Conservation (phyloP, 2,329 filamentous ascomycete genomes). For the Ophioceras dolichostomum region DNA sequence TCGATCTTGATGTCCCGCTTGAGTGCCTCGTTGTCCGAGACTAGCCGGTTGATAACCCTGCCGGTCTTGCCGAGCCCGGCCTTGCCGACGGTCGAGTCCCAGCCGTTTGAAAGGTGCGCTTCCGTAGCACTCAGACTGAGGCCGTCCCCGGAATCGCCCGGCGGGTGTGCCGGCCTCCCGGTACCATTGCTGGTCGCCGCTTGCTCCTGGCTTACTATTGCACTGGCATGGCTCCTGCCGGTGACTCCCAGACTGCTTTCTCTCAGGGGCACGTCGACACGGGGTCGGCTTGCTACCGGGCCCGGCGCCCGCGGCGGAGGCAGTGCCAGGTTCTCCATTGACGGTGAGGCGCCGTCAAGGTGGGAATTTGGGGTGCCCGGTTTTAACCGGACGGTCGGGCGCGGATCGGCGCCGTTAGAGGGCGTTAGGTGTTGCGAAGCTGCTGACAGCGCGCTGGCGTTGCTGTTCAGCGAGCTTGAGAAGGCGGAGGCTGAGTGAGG, state of each 20-base stretch:
- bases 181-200: constrained; percentile 14
- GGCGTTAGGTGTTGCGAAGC: constrained; percentile 20
- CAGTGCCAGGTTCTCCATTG: too few species aligned
- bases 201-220: not conserved
- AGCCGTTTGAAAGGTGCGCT: constrained; percentile 12
- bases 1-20: constrained; percentile 62
- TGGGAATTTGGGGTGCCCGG: constrained; percentile 10
- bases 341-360: constrained; percentile 5
- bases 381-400: constrained; percentile 24
- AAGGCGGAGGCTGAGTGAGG: constrained; percentile 32
- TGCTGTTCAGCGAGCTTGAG: constrained; percentile 44
- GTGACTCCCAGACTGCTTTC: constrained; percentile 9
- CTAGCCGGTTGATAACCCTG: constrained; percentile 68
- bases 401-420: constrained; percentile 13
- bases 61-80: constrained; percentile 63
- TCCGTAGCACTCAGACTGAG: constrained; percentile 16
- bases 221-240: constrained; percentile 1
- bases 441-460: constrained; percentile 33
- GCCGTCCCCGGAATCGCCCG: constrained; percentile 11
- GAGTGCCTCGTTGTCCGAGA: constrained; percentile 67
- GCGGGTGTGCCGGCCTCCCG: constrained; percentile 8
- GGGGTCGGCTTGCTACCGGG: constrained; percentile 6
- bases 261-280: constrained; percentile 14
- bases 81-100: constrained; percentile 58
- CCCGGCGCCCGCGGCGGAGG: constrained; percentile 6